Percentiles rank a stretch among this genome's conserved stretches.
Evolutionary conservation across 2,329 filamentous ascomycete species (phyloP).

Genomic region (Gyromitra esculenta): DNA sequence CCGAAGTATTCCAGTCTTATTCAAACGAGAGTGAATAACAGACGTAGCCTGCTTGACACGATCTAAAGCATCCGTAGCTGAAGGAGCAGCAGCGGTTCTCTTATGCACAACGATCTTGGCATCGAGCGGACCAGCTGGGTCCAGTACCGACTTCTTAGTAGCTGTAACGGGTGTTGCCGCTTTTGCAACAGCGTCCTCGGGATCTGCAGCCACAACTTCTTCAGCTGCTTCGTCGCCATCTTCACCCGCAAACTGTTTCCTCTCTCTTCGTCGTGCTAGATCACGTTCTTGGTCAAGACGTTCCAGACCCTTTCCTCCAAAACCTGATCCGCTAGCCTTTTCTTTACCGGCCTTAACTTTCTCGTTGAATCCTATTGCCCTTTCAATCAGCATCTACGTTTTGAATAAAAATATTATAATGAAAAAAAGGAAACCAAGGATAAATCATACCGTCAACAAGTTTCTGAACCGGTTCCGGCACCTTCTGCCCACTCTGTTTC

Average conservation of each 20-base stretch:
- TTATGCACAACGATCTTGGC: constrained; percentile 78
- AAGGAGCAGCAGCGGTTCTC: constrained; percentile 68
- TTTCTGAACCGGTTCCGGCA: constrained; percentile 75
- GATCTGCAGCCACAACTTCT: constrained; percentile 64
- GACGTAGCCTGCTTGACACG: constrained; percentile 90
- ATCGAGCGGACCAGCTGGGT: constrained; percentile 70
- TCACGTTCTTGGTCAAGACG: constrained; percentile 90
- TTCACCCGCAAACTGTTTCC: constrained; percentile 88
- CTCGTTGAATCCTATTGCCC: constrained; percentile 72
- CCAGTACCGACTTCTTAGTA: constrained; percentile 62
- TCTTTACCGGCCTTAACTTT: constrained; percentile 94
- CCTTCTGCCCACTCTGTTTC: constrained; percentile 85
- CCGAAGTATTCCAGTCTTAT: constrained; percentile 86
- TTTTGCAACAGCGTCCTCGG: constrained; percentile 58
- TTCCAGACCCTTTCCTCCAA: constrained; percentile 94
- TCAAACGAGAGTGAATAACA: constrained; percentile 88
- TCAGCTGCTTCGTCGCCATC: constrained; percentile 83
- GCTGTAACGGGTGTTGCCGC: constrained; percentile 59
- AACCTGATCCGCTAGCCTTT: constrained; percentile 83
- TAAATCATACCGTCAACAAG: constrained; percentile 65
- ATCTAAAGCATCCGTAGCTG: constrained; percentile 67
- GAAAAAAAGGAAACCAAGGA: constrained; percentile 4
- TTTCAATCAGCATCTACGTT: constrained; percentile 1
- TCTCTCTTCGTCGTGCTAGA: constrained; percentile 83
- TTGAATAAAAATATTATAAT: neutral